phyloP scores from a whole-genome alignment of 306 rosid genomes.

The Trifolium pratense region DNA sequence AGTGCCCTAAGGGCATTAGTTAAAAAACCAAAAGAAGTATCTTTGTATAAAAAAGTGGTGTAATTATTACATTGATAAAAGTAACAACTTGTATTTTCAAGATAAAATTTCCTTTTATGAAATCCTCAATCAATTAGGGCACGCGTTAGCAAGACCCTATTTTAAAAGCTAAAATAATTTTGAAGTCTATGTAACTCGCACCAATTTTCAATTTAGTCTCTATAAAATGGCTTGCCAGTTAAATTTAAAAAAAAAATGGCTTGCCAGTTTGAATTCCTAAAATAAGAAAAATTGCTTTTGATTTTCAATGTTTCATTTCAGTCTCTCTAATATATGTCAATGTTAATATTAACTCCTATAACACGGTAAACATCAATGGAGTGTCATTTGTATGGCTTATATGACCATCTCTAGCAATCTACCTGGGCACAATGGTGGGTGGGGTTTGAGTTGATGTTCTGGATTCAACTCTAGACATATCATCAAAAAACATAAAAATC shows the following conservation, averaged over 20 bases:
- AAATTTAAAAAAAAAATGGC: no score
- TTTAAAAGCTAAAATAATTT: neutral
- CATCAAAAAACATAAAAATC: neutral
- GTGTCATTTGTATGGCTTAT: constrained; percentile 14
- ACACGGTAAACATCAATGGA: constrained; percentile 3
- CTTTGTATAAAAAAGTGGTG: no score
- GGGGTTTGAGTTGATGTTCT: constrained; percentile 28
- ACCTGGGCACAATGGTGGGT: neutral
- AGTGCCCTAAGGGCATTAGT: no score
- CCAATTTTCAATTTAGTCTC: constrained; percentile 8
- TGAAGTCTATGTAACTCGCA: neutral
- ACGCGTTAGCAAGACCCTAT: neutral
- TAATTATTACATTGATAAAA: no score
- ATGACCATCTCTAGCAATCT: constrained; percentile 27
- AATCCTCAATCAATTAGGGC: no score
- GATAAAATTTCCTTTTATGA: no score
- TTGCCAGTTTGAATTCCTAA: neutral
- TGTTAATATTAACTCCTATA: neutral
- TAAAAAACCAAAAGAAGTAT: no score
- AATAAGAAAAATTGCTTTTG: constrained; percentile 7
- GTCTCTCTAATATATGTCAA: neutral
- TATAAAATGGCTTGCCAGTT: neutral
- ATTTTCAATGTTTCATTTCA: neutral
- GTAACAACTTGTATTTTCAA: no score
- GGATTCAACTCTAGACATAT: constrained; percentile 7